These are phyloP conservation scores for Teratosphaeria viscida DNA, from an alignment of 2,329 filamentous ascomycete genomes.

Conservation along the genomic window DNA sequence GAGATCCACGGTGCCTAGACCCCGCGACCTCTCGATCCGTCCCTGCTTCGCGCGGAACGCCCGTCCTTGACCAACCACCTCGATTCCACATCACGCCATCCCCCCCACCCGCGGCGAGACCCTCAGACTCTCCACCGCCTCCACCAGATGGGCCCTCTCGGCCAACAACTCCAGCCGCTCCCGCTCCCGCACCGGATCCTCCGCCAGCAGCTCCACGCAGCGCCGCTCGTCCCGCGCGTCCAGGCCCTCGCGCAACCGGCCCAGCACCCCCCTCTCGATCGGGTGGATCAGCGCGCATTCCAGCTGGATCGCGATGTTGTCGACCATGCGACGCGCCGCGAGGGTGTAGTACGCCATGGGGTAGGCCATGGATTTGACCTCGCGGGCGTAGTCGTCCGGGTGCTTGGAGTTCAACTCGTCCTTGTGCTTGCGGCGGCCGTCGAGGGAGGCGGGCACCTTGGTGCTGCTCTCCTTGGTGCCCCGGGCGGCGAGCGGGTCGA, in stretches of 20 bases:
- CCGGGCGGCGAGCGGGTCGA: slow-evolving; percentile 11
- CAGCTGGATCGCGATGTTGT: slow-evolving; percentile 31
- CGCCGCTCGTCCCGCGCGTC: slow-evolving; percentile 7
- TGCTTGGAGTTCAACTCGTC: slow-evolving; percentile 33
- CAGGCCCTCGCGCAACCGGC: slow-evolving; percentile 6
- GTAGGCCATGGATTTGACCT: slow-evolving; percentile 53
- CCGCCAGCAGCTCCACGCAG: slow-evolving; percentile 23
- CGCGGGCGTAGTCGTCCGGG: slow-evolving; percentile 47
- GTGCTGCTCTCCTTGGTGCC: slow-evolving; percentile 1
- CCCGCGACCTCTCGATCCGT: background rate
- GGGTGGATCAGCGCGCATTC: slow-evolving; percentile 13
- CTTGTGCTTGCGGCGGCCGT: background rate
- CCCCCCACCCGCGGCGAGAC: slow-evolving; percentile 1
- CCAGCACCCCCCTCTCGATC: slow-evolving; percentile 5
- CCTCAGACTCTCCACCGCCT: slow-evolving; percentile 19
- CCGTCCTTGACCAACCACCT: background rate
- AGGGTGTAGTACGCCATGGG: slow-evolving; percentile 61
- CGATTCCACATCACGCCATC: background rate
- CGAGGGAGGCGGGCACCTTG: slow-evolving; percentile 7
- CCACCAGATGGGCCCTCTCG: slow-evolving; percentile 20
- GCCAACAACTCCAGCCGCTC: slow-evolving; percentile 16
- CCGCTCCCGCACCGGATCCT: slow-evolving; percentile 23
- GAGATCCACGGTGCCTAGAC: background rate
- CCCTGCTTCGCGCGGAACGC: too few relatives aligned
- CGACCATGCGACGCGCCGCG: slow-evolving; percentile 54